Evolutionary conservation across 768 basidiomycete genomes (phyloP).

Genomic region (Podaxis mareebaensis): DNA sequence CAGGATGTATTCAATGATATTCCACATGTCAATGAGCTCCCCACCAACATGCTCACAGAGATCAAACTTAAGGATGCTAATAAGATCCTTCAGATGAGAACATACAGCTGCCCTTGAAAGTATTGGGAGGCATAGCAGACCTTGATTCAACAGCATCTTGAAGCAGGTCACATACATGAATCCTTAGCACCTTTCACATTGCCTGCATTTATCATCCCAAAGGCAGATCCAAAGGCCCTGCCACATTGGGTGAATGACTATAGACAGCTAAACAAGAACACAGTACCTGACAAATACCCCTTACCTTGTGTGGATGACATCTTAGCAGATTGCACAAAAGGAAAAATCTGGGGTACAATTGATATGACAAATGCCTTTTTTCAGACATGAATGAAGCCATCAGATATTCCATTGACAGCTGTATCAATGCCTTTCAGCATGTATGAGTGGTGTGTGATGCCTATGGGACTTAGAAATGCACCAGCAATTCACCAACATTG

Average conservation of each 20-base stretch:
- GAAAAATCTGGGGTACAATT: conserved; percentile 31
- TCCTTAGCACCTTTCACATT: conserved; percentile 31
- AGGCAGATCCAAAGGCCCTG: conserved; percentile 25
- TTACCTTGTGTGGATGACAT: conserved; percentile 33
- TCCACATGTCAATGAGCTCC: conserved; percentile 28
- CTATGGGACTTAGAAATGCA: conserved; percentile 25
- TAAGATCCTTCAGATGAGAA: conserved; percentile 19
- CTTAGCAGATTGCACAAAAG: conserved; percentile 32
- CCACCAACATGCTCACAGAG: conserved; percentile 21
- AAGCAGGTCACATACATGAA: conserved; percentile 26
- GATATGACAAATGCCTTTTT: conserved; percentile 28
- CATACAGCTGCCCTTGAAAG: conserved; percentile 22
- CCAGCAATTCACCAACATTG: conserved; percentile 30
- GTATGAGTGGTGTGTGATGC: conserved; percentile 47
- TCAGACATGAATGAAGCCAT: conserved; percentile 24
- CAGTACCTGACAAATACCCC: conserved; percentile 28
- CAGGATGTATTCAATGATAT: conserved; percentile 27
- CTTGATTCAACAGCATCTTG: conserved; percentile 32
- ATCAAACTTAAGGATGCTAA: conserved; percentile 30
- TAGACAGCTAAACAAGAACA: conserved; percentile 31
- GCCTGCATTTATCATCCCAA: conserved; percentile 38
- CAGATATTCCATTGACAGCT: conserved; percentile 31
- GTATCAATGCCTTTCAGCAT: conserved; percentile 38
- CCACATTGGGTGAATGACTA: conserved; percentile 40
- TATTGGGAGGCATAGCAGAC: conserved; percentile 28